phyloP scores from a whole-genome alignment of 345 rosid genomes.

The Linum usitatissimum region DNA sequence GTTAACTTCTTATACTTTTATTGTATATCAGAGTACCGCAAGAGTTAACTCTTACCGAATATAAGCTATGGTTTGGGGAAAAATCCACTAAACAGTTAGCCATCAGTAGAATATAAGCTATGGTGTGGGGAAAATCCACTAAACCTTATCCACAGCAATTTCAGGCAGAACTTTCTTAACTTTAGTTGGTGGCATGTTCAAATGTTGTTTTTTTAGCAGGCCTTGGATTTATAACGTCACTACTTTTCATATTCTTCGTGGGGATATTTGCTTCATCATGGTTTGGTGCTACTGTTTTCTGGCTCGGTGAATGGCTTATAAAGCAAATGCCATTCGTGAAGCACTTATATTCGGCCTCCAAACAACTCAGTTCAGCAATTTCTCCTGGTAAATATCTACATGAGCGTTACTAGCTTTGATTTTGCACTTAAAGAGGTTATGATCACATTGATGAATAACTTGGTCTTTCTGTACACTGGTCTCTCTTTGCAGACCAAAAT shows the following conservation, averaged over 20 bases:
- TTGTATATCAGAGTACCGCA: neutral
- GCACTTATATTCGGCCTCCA: constrained; percentile 73
- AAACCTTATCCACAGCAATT: too few relatives aligned
- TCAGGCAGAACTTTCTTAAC: too few relatives aligned
- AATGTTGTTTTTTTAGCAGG: constrained; percentile 33
- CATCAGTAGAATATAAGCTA: neutral
- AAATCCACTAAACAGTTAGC: neutral
- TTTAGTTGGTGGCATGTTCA: neutral
- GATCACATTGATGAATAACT: neutral
- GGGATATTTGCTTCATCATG: constrained; percentile 85
- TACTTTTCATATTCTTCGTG: constrained; percentile 56
- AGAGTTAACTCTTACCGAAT: too few relatives aligned
- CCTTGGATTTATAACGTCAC: constrained; percentile 71
- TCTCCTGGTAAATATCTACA: constrained; percentile 55
- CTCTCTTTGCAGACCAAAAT: constrained; percentile 48
- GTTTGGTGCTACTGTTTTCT: constrained; percentile 71
- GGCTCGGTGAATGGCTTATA: constrained; percentile 75
- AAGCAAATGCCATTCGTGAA: constrained; percentile 71
- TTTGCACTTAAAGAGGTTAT: neutral
- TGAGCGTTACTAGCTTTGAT: neutral
- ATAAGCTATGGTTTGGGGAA: neutral
- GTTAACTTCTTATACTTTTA: neutral
- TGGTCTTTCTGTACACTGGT: neutral
- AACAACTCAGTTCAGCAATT: constrained; percentile 72
- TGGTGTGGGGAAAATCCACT: neutral